Conservation (phyloP, 805 yeast genomes). For the Candida broadrunensis region DNA sequence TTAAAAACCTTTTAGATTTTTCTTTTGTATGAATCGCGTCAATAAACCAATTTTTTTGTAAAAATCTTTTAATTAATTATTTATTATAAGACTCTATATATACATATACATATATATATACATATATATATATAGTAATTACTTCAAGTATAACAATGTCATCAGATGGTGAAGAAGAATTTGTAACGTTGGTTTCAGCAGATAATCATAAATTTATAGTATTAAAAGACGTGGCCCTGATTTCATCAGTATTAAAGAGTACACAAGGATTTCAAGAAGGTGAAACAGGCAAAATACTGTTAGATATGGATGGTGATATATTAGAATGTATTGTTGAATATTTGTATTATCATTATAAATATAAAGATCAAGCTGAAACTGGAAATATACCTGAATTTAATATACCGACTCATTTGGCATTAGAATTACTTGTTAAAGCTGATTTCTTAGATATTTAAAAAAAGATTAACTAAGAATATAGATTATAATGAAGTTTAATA, state of each 20-base stretch:
- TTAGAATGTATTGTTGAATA: conserved; percentile 84
- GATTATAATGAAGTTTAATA: too few relatives aligned
- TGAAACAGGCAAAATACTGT: conserved; percentile 53
- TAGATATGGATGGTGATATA: conserved; percentile 66
- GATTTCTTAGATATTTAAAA: conserved; percentile 70
- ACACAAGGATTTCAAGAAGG: conserved; percentile 55
- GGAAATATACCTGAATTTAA: conserved; percentile 80
- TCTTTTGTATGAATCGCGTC: too few relatives aligned
- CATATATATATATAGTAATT: too few relatives aligned
- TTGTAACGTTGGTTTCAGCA: conserved; percentile 67
- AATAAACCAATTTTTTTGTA: too few relatives aligned
- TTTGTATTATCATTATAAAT: conserved; percentile 69
- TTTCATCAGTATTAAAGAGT: conserved; percentile 58
- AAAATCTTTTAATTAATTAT: too few relatives aligned
- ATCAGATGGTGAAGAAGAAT: conserved; percentile 17
- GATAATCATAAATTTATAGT: conserved; percentile 66
- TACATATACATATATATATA: too few relatives aligned
- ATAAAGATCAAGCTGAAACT: conserved; percentile 48
- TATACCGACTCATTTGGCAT: conserved; percentile 90
- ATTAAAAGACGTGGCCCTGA: conserved; percentile 69
- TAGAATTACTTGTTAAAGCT: conserved; percentile 89
- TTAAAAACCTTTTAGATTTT: too few relatives aligned
- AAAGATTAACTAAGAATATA: too few relatives aligned
- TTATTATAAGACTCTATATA: too few relatives aligned
- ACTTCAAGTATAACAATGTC: too few relatives aligned